Evolutionary conservation across 371 early-diverging fungal species (phyloP).

Genomic region (Apophysomyces variabilis): DNA sequence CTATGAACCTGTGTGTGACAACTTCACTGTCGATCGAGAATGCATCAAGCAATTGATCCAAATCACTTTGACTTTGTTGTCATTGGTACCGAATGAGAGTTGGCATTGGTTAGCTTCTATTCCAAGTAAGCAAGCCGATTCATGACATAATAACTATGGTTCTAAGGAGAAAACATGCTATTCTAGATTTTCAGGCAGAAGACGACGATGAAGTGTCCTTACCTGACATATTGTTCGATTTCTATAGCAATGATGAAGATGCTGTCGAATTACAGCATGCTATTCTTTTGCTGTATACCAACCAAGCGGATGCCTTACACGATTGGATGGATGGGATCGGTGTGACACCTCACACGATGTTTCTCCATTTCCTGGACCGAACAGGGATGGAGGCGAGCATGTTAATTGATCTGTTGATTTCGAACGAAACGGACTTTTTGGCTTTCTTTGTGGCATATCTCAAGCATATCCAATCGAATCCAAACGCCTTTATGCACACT

Average conservation of each 20-base stretch:
- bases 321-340: constrained; percentile 8
- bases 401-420: constrained; percentile 26
- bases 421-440: constrained; percentile 26
- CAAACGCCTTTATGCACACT: constrained; percentile 1
- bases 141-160: no score
- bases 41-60: constrained; percentile 17
- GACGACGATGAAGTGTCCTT: neutral
- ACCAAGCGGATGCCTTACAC: neutral
- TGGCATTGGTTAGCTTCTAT: neutral
- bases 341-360: constrained; percentile 21
- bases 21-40: constrained; percentile 22
- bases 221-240: constrained; percentile 17
- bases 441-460: constrained; percentile 21
- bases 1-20: constrained; percentile 9
- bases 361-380: constrained; percentile 20
- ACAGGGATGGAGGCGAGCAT: constrained; percentile 24
- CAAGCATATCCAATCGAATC: constrained; percentile 17
- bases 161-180: neutral
- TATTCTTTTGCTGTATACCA: constrained; percentile 8
- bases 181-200: neutral
- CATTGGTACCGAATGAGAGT: neutral
- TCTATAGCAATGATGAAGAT: constrained; percentile 26
- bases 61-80: constrained; percentile 11
- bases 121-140: neutral
- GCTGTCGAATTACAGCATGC: constrained; percentile 24